Conservation (phyloP, 768 basidiomycete species). For the Lyophyllum atratum region DNA sequence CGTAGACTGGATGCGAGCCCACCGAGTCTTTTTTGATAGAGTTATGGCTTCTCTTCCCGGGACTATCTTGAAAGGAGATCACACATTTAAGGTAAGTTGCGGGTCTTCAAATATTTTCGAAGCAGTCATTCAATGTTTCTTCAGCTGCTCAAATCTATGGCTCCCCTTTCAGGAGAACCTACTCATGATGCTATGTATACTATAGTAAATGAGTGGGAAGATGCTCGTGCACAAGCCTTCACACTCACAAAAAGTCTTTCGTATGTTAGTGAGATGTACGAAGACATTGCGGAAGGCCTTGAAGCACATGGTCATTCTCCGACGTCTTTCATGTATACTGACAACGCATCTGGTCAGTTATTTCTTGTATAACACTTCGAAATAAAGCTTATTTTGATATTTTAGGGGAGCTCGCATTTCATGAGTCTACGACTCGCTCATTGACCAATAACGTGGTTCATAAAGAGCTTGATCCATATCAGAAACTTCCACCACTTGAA, state of each 20-base stretch:
- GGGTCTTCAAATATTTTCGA: neutral
- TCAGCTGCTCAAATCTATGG: neutral
- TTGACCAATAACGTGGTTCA: neutral
- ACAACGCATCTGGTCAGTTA: neutral
- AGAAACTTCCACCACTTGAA: neutral
- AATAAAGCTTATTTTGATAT: neutral
- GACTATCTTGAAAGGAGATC: slow-evolving; percentile 1
- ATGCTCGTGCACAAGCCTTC: neutral
- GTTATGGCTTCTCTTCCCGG: neutral
- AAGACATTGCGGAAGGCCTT: slow-evolving; percentile 5
- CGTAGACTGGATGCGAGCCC: slow-evolving; percentile 3
- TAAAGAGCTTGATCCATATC: neutral
- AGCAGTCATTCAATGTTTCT: neutral
- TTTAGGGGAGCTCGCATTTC: slow-evolving; percentile 2
- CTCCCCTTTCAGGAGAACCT: neutral
- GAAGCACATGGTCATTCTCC: neutral
- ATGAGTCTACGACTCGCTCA: slow-evolving; percentile 1
- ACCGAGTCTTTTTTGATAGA: neutral
- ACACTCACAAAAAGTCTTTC: slow-evolving; percentile 4
- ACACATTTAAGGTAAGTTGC: slow-evolving; percentile 5
- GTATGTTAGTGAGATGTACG: slow-evolving; percentile 5
- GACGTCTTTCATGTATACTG: neutral
- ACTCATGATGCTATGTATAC: slow-evolving; percentile 3
- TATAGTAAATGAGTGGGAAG: slow-evolving; percentile 4
- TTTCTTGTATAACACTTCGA: neutral